Evolutionary conservation across 2,329 filamentous ascomycete genomes (phyloP).

Genomic region (Davidsoniella australis): DNA sequence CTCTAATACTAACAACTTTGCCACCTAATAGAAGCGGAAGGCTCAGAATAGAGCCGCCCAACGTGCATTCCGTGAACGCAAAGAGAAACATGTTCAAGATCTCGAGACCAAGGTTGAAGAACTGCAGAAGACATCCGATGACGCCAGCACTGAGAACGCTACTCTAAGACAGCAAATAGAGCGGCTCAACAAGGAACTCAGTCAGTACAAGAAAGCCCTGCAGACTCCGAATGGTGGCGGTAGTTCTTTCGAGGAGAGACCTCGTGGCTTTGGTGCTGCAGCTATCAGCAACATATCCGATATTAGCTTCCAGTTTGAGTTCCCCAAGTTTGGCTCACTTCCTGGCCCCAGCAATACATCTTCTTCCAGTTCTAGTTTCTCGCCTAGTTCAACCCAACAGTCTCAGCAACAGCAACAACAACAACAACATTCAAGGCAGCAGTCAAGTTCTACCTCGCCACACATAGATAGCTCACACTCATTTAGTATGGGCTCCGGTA

Average conservation of each 20-base stretch:
- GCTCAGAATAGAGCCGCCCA: conserved; percentile 89
- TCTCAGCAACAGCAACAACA: background rate
- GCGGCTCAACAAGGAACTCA: conserved; percentile 66
- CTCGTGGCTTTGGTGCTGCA: conserved; percentile 25
- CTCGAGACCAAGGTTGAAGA: conserved; percentile 64
- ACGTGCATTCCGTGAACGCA: conserved; percentile 82
- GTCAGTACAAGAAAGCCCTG: conserved; percentile 78
- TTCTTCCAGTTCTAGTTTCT: background rate
- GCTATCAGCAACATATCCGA: conserved; percentile 46
- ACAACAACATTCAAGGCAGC: background rate
- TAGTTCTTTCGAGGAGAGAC: conserved; percentile 14
- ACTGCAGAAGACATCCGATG: conserved; percentile 67
- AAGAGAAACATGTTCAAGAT: conserved; percentile 79
- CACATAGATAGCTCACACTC: background rate
- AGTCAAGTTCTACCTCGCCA: background rate
- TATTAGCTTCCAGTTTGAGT: conserved; percentile 86
- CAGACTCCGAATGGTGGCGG: conserved; percentile 32
- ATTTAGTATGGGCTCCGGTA: background rate
- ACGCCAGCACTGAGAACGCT: conserved; percentile 70
- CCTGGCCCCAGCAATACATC: conserved; percentile 20
- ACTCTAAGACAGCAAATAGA: conserved; percentile 76
- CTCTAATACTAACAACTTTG: conserved; percentile 1
- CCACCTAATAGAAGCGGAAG: conserved; percentile 61
- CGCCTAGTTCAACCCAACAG: conserved; percentile 13
- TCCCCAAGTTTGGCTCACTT: conserved; percentile 71